These are phyloP conservation scores for Phaffia tasmanica DNA, from an alignment of 768 basidiomycete genomes.

Conservation along the genomic window DNA sequence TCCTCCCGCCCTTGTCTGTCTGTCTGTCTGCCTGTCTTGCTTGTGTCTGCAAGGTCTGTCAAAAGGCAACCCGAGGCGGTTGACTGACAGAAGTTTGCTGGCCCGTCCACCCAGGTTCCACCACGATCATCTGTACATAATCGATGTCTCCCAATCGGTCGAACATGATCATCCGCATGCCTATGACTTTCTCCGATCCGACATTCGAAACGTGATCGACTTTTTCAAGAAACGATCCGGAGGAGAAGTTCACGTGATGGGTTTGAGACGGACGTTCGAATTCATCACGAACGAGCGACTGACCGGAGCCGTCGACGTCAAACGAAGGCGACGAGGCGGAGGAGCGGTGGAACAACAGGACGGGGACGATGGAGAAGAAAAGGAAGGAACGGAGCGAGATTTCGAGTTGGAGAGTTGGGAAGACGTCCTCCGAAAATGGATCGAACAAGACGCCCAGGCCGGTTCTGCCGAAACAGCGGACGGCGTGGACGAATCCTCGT, in stretches of 20 bases:
- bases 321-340: constrained; percentile 30
- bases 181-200: constrained; percentile 87
- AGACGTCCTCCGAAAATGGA: constrained; percentile 4
- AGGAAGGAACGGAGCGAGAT: constrained; percentile 28
- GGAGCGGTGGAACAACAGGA: constrained; percentile 28
- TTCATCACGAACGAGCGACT: constrained; percentile 59
- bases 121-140: constrained; percentile 65
- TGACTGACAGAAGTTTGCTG: not conserved
- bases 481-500: constrained; percentile 12
- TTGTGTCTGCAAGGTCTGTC: not conserved
- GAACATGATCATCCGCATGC: constrained; percentile 96
- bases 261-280: constrained; percentile 72
- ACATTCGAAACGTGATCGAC: constrained; percentile 85
- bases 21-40: not conserved
- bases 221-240: constrained; percentile 59
- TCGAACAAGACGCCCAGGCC: constrained; percentile 28
- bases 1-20: not conserved
- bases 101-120: constrained; percentile 35
- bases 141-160: constrained; percentile 97
- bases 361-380: constrained; percentile 28
- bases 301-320: constrained; percentile 26
- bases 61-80: not conserved
- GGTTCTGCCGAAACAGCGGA: constrained; percentile 29
- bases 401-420: constrained; percentile 1
- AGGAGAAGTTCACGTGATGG: constrained; percentile 59